Conservation (phyloP, 179 eudicot genomes). For the Actinidia chinensis region DNA sequence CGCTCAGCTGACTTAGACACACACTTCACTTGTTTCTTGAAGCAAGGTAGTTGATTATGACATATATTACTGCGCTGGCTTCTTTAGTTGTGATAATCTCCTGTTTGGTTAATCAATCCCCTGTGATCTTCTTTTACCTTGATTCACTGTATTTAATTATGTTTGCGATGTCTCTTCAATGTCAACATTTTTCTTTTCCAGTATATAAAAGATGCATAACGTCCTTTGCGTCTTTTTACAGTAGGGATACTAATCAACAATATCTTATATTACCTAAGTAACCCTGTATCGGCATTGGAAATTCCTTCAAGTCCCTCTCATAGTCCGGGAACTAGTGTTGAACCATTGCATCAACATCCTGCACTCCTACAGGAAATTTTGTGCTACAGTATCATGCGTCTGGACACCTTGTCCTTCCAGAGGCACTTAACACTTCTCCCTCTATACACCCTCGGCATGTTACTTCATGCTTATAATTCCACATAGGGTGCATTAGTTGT, state of each 20-base stretch:
- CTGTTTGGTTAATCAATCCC: background rate
- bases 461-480: background rate
- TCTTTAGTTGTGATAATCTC: background rate
- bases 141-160: background rate
- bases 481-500: background rate
- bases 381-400: constrained; percentile 79
- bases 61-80: background rate
- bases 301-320: constrained; percentile 59
- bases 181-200: background rate
- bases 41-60: constrained; percentile 36
- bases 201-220: background rate
- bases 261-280: background rate
- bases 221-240: background rate
- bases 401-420: constrained; percentile 94
- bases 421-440: constrained; percentile 91
- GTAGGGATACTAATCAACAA: constrained; percentile 14
- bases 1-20: constrained; percentile 86
- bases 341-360: constrained; percentile 75
- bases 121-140: background rate
- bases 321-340: constrained; percentile 73
- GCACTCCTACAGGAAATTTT: constrained; percentile 83
- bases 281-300: constrained; percentile 66
- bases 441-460: constrained; percentile 81
- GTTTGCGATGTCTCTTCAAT: background rate
- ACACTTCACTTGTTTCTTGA: too few relatives aligned